phyloP scores from a whole-genome alignment of 352 stramenopile species.

The Phytophthora pisi region DNA sequence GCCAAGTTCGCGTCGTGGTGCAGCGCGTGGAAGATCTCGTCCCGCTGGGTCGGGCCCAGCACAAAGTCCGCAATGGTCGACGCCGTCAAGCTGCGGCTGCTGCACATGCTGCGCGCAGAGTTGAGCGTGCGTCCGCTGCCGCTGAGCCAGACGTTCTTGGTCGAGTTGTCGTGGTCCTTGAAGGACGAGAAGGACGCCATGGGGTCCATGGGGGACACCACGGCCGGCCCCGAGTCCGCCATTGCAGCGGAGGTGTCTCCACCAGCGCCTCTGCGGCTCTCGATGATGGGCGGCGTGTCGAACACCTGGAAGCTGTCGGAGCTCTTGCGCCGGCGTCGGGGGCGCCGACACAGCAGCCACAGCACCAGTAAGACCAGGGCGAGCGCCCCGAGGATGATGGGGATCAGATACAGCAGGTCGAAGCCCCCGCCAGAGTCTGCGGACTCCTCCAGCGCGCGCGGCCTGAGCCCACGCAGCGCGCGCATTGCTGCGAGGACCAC shows the following conservation, averaged over 20 bases:
- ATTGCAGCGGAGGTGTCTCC: not conserved
- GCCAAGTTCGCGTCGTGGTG: conserved; percentile 36
- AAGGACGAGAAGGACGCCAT: conserved; percentile 30
- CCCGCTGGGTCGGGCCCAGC: conserved; percentile 28
- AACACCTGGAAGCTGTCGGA: conserved; percentile 8
- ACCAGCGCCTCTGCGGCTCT: not conserved
- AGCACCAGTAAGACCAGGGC: conserved; percentile 18
- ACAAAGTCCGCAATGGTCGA: conserved; percentile 19
- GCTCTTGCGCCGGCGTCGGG: conserved; percentile 9
- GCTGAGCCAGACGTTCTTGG: conserved; percentile 34
- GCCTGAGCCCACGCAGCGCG: conserved; percentile 15
- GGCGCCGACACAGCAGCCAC: conserved; percentile 13
- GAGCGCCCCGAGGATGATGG: conserved; percentile 26
- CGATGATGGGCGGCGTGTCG: conserved; percentile 14
- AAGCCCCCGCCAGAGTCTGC: conserved; percentile 13
- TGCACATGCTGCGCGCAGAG: conserved; percentile 18
- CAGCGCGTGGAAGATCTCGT: conserved; percentile 35
- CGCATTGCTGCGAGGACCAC: conserved; percentile 13
- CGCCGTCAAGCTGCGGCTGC: conserved; percentile 15
- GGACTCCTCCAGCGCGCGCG: not conserved
- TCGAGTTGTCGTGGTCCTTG: conserved; percentile 13
- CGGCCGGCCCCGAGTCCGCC: not conserved
- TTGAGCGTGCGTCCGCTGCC: conserved; percentile 32
- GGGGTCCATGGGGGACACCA: conserved; percentile 33
- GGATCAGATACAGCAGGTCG: conserved; percentile 42